Evolutionary conservation across 2,329 filamentous ascomycete genomes (phyloP).

Genomic region (Sodiomyces alkalinus): DNA sequence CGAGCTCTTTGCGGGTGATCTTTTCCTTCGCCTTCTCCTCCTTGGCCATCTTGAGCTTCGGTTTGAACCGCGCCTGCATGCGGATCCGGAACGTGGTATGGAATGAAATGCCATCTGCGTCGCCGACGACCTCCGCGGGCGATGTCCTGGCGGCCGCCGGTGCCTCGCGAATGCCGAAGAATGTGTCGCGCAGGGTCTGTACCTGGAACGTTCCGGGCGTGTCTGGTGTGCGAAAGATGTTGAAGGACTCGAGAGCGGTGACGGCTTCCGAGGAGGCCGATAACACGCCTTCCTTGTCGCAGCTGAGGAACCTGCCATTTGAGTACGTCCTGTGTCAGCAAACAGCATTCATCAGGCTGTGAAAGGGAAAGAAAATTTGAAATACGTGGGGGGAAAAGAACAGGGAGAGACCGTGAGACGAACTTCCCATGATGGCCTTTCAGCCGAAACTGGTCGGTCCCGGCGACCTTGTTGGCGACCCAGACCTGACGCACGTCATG

Average conservation of each 20-base stretch:
- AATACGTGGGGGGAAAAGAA: not conserved
- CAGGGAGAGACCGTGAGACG: conserved; percentile 9
- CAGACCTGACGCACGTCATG: conserved; percentile 94
- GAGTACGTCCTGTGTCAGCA: too few species aligned
- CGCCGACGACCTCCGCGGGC: conserved; percentile 56
- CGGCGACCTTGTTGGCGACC: conserved; percentile 71
- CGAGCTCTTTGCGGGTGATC: conserved; percentile 73
- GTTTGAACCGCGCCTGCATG: conserved; percentile 94
- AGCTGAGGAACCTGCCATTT: conserved; percentile 60
- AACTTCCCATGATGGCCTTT: conserved; percentile 82
- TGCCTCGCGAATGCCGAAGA: conserved; percentile 45
- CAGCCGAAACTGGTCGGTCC: conserved; percentile 69
- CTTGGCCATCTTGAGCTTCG: conserved; percentile 60
- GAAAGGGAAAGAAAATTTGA: not conserved
- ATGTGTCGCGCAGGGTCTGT: conserved; percentile 58
- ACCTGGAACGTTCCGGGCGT: conserved; percentile 59
- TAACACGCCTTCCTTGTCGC: conserved; percentile 69
- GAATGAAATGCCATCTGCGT: conserved; percentile 52
- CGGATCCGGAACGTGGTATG: conserved; percentile 64
- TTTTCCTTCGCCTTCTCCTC: conserved; percentile 74
- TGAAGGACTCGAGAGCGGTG: conserved; percentile 69
- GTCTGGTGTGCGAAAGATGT: conserved; percentile 46
- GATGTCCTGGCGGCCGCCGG: conserved; percentile 31
- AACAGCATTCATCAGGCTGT: too few species aligned
- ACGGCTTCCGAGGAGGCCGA: conserved; percentile 69